Base-by-base conservation (phyloP, 2,329 filamentous ascomycete species). In the Rhynchosporium secalis region DNA sequence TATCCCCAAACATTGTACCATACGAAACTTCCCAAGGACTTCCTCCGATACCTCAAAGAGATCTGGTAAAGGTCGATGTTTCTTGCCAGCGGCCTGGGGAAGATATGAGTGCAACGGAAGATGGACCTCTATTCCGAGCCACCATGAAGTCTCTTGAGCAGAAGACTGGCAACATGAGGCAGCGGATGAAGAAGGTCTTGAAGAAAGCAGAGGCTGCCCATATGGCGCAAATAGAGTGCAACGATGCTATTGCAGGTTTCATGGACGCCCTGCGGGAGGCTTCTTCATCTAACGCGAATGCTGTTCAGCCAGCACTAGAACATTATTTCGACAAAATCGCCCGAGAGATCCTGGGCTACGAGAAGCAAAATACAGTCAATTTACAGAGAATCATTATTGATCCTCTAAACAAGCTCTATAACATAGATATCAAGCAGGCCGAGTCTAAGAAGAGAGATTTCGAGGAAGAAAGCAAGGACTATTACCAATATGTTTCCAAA, bases 241-340 rank as follows among this genome's bases (percentile, higher is more conserved):
- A 98, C 73, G 91, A 96, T 58, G 88, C 93, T 5, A 88, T 96
- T 69, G 78, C 84, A 15, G 86, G 85, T 3, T 96, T 99, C 70
- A 88, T 96, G 74, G 90, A 94, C 13, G 89, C 94, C 4, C 79
- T 99, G 38, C 86, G 89, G 65, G 95, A 98, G 72, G 91, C 92
- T 0, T 92, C 93, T 1, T 86, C 86, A 0, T 96, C 93, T 12
- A 98, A 98, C 73, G 90, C 92, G 55, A 96, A 96, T 72, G 95
- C 94, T 0, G 93, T 99, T n/a, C 92, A 96, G 72, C 96, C 95
- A 15, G 95, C 94, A 4, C 83, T 99, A 63, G 95, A 99, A 66
- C 93, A 99, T 75, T 99, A 99, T 75, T 99, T 98, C 72, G 93
- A 98, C 76, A 96, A 93, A 72, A 98, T 96, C 68, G 93, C 94